phyloP scores from a whole-genome alignment of 345 rosid species.

The Bruguiera sexangula region DNA sequence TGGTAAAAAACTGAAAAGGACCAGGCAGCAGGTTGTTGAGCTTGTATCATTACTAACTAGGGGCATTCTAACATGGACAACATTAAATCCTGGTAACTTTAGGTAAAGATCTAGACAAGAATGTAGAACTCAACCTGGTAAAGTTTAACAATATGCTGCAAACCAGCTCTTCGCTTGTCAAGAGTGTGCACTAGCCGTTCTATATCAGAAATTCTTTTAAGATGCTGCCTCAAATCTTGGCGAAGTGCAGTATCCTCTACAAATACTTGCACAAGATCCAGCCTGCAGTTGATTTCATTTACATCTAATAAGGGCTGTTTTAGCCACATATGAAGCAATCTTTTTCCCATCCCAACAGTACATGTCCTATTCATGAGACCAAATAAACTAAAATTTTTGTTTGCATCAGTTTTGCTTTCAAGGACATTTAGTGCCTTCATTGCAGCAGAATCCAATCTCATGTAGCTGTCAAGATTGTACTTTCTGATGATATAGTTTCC shows the following conservation, averaged over 20 bases:
- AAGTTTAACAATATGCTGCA: constrained; percentile 87
- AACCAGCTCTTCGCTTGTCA: constrained; percentile 64
- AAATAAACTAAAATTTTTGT: constrained; percentile 89
- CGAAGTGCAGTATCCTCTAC: constrained; percentile 87
- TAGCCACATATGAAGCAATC: constrained; percentile 92
- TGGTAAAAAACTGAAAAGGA: constrained; percentile 2
- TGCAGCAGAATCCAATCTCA: constrained; percentile 94
- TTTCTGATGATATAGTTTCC: constrained; percentile 61
- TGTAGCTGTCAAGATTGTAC: constrained; percentile 65
- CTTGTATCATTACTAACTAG: background rate
- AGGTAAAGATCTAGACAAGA: background rate
- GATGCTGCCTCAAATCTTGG: constrained; percentile 90
- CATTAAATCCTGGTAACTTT: background rate
- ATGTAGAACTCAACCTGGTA: constrained; percentile 58
- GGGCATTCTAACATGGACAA: background rate
- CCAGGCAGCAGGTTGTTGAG: background rate
- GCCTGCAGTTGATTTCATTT: constrained; percentile 61
- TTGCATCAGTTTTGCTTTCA: constrained; percentile 94
- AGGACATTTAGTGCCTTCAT: constrained; percentile 92
- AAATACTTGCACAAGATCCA: constrained; percentile 88
- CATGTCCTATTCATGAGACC: constrained; percentile 99
- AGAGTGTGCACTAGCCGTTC: constrained; percentile 67
- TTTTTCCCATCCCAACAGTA: constrained; percentile 95
- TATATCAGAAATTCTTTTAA: constrained; percentile 80
- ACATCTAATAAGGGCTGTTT: constrained; percentile 89